Conservation (phyloP, 352 stramenopile genomes). For the Halophytophthora polymorphica region DNA sequence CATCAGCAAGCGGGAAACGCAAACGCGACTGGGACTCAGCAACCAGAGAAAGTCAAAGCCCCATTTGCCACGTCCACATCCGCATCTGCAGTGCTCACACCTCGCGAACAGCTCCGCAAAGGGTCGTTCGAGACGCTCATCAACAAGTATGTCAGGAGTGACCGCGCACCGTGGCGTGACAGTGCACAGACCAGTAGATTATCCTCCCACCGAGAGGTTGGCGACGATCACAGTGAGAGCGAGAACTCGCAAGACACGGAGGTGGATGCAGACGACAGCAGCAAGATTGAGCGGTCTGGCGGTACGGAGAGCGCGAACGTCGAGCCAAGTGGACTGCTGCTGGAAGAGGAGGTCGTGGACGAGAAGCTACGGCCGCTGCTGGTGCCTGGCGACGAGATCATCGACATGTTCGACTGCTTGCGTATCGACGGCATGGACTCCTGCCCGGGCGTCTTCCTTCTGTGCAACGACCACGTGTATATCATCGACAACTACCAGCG, state of each 20-base stretch:
- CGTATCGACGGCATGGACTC: slow-evolving; percentile 79
- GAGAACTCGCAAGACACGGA: slow-evolving; percentile 9
- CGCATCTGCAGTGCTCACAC: slow-evolving; percentile 13
- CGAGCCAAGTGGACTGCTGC: neutral
- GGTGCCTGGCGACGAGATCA: slow-evolving; percentile 62
- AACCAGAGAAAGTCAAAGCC: slow-evolving; percentile 4
- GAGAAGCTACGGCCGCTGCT: slow-evolving; percentile 67
- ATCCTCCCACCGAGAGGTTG: slow-evolving; percentile 16
- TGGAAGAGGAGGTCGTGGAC: slow-evolving; percentile 43
- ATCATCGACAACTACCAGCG: slow-evolving; percentile 75
- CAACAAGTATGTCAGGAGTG: slow-evolving; percentile 25
- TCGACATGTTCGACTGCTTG: slow-evolving; percentile 65
- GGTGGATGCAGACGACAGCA: slow-evolving; percentile 12
- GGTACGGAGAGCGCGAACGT: slow-evolving; percentile 9
- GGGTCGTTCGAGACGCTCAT: slow-evolving; percentile 28
- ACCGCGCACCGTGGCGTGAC: slow-evolving; percentile 11
- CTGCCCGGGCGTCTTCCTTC: slow-evolving; percentile 63
- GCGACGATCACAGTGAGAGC: slow-evolving; percentile 8
- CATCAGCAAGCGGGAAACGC: slow-evolving; percentile 15
- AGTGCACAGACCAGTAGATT: slow-evolving; percentile 20
- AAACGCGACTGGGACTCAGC: neutral
- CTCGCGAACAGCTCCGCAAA: slow-evolving; percentile 14
- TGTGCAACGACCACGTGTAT: slow-evolving; percentile 67
- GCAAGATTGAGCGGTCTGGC: slow-evolving; percentile 5
- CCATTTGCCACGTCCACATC: slow-evolving; percentile 9